Evolutionary conservation across 768 basidiomycete species (phyloP).

Genomic region (Coprinopsis strossmayeri): DNA sequence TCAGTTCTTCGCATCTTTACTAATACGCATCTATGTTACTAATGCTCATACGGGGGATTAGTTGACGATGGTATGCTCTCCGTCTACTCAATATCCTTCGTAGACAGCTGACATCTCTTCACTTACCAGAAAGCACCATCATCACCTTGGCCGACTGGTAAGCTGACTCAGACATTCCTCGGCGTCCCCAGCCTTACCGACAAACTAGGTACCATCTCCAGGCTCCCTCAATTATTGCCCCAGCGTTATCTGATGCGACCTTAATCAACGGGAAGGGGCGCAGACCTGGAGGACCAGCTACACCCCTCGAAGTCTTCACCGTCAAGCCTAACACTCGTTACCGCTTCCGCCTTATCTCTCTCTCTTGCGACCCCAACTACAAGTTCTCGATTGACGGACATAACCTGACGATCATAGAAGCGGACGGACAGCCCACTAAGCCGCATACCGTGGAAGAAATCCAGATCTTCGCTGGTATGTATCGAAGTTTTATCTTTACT

Average conservation of each 20-base stretch:
- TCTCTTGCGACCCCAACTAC: slow-evolving; percentile 43
- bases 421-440: slow-evolving; percentile 27
- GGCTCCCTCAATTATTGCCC: slow-evolving; percentile 15
- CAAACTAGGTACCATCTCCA: slow-evolving; percentile 26
- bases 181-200: neutral
- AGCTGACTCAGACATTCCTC: neutral
- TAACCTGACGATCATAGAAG: slow-evolving; percentile 33
- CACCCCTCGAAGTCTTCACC: slow-evolving; percentile 35
- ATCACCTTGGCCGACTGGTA: slow-evolving; percentile 44
- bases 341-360: slow-evolving; percentile 47
- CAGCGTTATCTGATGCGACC: slow-evolving; percentile 28
- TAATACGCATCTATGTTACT: neutral
- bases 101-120: neutral
- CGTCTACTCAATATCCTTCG: neutral
- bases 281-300: slow-evolving; percentile 31
- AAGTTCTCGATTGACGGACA: slow-evolving; percentile 40
- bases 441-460: slow-evolving; percentile 32
- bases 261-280: slow-evolving; percentile 51
- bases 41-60: neutral
- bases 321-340: slow-evolving; percentile 37
- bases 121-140: slow-evolving; percentile 25
- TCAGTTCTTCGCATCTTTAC: neutral
- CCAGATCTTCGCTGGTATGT: slow-evolving; percentile 29
- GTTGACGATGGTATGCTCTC: slow-evolving; percentile 18
- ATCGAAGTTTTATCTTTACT: slow-evolving; percentile 19